phyloP scores from a whole-genome alignment of 345 rosid species.

The Balakata baccata region DNA sequence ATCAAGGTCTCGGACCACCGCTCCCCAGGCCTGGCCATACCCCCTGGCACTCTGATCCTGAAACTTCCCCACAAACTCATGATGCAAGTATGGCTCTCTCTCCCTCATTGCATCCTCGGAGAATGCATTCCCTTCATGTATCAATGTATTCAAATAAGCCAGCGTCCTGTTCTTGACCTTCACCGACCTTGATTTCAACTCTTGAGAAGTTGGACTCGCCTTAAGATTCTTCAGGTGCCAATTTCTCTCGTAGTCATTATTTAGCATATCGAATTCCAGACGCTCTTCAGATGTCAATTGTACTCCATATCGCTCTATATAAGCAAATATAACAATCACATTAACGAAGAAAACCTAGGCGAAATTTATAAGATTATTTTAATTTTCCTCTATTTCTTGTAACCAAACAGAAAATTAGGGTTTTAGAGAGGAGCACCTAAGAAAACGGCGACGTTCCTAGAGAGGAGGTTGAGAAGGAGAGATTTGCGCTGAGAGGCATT shows the following conservation, averaged over 20 bases:
- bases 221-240: conserved; percentile 79
- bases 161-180: conserved; percentile 76
- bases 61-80: conserved; percentile 92
- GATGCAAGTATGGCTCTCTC: conserved; percentile 91
- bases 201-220: conserved; percentile 60
- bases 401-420: neutral
- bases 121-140: conserved; percentile 67
- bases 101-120: conserved; percentile 98
- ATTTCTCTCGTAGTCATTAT: conserved; percentile 65
- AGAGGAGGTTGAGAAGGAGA: conserved; percentile 80
- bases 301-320: conserved; percentile 74
- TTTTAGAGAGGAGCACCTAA: conserved; percentile 40
- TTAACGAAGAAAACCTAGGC: neutral
- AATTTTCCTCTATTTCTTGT: neutral
- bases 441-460: conserved; percentile 80
- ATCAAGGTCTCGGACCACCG: conserved; percentile 92
- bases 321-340: neutral
- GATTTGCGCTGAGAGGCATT: conserved; percentile 69
- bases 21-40: conserved; percentile 93
- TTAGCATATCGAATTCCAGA: conserved; percentile 56
- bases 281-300: conserved; percentile 61
- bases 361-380: neutral
- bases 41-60: conserved; percentile 69
- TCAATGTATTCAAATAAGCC: conserved; percentile 66
- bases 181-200: conserved; percentile 58